A percentile compares a stretch with the other conserved stretches of the same genome.
Evolutionary conservation across 225 moss, liverwort and hornwort genomes (phyloP).

Genomic region (Marchantia polymorpha): DNA sequence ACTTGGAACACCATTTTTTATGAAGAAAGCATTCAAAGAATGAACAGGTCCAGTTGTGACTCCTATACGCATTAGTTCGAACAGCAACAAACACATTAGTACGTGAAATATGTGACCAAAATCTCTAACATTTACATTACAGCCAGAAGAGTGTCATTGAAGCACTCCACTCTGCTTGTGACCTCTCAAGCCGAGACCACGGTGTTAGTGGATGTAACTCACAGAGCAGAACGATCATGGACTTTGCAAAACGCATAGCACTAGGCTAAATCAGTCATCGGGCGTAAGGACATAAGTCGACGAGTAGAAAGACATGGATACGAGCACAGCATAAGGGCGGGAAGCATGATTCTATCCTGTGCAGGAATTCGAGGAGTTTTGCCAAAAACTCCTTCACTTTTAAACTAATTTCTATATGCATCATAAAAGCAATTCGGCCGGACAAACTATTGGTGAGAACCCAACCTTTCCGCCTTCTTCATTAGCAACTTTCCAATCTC

Average conservation of each 20-base stretch:
- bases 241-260: too few relatives aligned
- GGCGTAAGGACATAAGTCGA: too few relatives aligned
- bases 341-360: neutral
- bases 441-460: neutral
- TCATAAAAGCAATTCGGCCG: neutral
- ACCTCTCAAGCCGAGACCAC: too few relatives aligned
- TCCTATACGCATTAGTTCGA: neutral
- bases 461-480: conserved; percentile 82
- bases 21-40: neutral
- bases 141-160: neutral
- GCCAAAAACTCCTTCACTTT: too few relatives aligned
- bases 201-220: too few relatives aligned
- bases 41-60: neutral
- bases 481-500: conserved; percentile 66
- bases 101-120: neutral
- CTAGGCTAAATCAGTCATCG: too few relatives aligned
- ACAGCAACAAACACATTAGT: neutral
- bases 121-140: neutral
- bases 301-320: too few relatives aligned
- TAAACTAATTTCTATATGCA: neutral
- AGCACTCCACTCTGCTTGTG: too few relatives aligned
- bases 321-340: too few relatives aligned
- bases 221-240: too few relatives aligned
- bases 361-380: neutral
- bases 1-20: too few relatives aligned